Conservation (phyloP, 2,329 filamentous ascomycete genomes). For the Sphaerulina musiva region DNA sequence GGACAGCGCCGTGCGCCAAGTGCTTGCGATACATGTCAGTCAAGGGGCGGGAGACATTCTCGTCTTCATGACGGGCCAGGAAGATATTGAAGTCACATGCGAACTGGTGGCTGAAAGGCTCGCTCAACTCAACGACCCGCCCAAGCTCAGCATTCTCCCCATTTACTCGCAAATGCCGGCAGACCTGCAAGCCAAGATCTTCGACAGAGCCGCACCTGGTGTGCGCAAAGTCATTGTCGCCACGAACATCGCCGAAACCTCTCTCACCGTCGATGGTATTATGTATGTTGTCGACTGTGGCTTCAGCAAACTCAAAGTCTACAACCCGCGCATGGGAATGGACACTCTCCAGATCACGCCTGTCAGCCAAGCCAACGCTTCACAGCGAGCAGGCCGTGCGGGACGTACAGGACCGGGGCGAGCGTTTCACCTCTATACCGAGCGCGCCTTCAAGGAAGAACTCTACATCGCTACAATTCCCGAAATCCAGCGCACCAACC, state of each 20-base stretch:
- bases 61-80: constrained; percentile 98
- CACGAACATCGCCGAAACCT: constrained; percentile 97
- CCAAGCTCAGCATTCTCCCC: constrained; percentile 86
- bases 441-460: constrained; percentile 91
- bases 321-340: constrained; percentile 99
- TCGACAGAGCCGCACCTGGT: constrained; percentile 81
- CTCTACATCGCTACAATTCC: constrained; percentile 95
- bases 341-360: constrained; percentile 96
- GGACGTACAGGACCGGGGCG: constrained; percentile 93
- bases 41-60: constrained; percentile 90
- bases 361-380: constrained; percentile 92
- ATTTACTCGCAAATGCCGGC: constrained; percentile 99
- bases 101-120: constrained; percentile 84
- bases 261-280: constrained; percentile 95
- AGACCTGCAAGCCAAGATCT: constrained; percentile 95
- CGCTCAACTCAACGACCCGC: constrained; percentile 84
- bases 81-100: constrained; percentile 96
- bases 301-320: constrained; percentile 96
- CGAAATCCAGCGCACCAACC: constrained; percentile 93
- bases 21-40: constrained; percentile 90
- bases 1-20: constrained; percentile 91
- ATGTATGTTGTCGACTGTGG: constrained; percentile 98
- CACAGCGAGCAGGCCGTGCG: constrained; percentile 86
- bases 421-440: constrained; percentile 88
- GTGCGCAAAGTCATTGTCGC: constrained; percentile 97